Conservation (phyloP, 768 basidiomycete species). For the Pholiota microspora region DNA sequence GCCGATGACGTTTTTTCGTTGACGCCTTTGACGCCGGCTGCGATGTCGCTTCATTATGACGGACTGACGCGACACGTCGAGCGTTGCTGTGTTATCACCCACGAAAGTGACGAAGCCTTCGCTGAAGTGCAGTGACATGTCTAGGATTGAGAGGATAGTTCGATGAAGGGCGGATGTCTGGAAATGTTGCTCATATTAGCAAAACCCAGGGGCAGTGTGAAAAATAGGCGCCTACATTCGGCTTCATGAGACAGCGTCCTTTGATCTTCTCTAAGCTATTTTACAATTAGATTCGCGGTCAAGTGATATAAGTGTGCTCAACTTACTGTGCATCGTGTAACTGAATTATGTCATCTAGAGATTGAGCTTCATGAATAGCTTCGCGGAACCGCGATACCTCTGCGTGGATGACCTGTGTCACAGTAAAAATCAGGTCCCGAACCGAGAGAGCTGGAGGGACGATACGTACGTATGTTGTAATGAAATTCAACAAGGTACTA, state of each 20-base stretch:
- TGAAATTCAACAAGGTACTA: constrained; percentile 66
- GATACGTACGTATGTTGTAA: constrained; percentile 65
- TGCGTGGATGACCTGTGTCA: constrained; percentile 61
- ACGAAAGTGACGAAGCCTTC: constrained; percentile 59
- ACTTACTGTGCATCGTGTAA: constrained; percentile 71
- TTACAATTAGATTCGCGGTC: not conserved
- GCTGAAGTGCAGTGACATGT: constrained; percentile 72
- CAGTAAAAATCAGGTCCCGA: not conserved
- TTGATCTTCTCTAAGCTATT: constrained; percentile 59
- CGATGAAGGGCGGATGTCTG: constrained; percentile 66
- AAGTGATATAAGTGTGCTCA: not conserved
- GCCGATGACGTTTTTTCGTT: constrained; percentile 57
- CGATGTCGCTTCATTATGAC: constrained; percentile 57
- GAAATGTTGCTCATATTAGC: constrained; percentile 1
- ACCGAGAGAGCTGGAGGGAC: not conserved
- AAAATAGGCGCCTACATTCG: constrained; percentile 40
- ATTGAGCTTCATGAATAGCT: constrained; percentile 48
- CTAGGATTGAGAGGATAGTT: constrained; percentile 66
- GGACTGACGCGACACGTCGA: constrained; percentile 53
- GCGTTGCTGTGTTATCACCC: constrained; percentile 57
- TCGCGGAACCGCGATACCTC: constrained; percentile 61
- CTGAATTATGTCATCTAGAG: constrained; percentile 75
- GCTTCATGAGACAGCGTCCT: constrained; percentile 60
- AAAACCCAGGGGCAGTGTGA: not conserved
- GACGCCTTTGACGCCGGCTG: constrained; percentile 55